Evolutionary conservation across 139 green algal species (phyloP).

Genomic region (Chlorella sp.): DNA sequence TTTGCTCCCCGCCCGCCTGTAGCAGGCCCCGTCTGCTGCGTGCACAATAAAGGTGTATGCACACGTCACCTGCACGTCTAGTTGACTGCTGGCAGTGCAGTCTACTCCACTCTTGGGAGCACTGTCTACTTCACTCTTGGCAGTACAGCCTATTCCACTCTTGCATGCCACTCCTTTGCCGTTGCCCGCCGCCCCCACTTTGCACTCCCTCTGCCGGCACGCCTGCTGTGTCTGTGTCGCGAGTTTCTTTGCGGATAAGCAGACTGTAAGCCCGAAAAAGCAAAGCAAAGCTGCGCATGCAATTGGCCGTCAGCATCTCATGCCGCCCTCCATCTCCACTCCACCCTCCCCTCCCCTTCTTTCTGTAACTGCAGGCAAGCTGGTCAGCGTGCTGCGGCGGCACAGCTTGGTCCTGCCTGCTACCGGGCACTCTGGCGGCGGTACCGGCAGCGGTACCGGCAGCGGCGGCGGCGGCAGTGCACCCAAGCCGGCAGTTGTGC

Average conservation of each 20-base stretch:
- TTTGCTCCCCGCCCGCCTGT: background rate
- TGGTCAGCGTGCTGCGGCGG: constrained; percentile 5
- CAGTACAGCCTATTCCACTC: no score
- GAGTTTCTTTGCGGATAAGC: no score
- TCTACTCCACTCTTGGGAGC: background rate
- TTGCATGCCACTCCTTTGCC: background rate
- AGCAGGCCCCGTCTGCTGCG: background rate
- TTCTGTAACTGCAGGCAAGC: background rate
- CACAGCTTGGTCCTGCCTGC: background rate
- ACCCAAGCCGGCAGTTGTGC: constrained; percentile 13
- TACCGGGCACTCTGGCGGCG: background rate
- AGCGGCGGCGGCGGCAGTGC: background rate
- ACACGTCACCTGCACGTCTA: no score
- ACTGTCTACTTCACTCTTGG: no score
- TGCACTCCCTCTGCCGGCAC: background rate
- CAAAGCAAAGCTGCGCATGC: no score
- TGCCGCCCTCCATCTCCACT: background rate
- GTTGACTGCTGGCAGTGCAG: no score
- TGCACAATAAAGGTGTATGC: no score
- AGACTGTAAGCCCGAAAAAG: no score
- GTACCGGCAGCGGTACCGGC: background rate
- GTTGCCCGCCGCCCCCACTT: background rate
- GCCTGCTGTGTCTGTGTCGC: no score
- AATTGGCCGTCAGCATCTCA: background rate
- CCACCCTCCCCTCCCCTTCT: background rate